Conservation (phyloP, 208 protist species). For the Phytomonas serpens region DNA sequence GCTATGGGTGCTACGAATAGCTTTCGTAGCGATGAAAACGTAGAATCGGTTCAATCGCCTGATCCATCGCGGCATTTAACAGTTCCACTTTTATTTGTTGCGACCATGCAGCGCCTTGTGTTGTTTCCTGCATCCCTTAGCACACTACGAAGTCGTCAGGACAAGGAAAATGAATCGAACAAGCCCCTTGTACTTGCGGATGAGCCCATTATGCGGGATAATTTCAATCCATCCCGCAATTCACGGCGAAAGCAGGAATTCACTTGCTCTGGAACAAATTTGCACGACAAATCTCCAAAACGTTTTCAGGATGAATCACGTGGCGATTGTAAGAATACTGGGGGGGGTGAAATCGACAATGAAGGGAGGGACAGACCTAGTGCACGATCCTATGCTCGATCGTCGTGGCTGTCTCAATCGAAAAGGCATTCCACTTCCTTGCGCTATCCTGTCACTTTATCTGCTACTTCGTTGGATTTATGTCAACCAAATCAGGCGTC, state of each 20-base stretch:
- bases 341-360: background rate
- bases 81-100: constrained; percentile 3
- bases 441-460: background rate
- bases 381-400: background rate
- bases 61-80: background rate
- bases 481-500: background rate
- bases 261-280: background rate
- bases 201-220: background rate
- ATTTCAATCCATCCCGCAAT: background rate
- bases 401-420: background rate
- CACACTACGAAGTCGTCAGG: background rate
- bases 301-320: background rate
- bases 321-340: background rate
- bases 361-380: background rate
- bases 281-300: background rate
- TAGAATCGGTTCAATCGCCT: background rate
- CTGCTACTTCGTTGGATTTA: background rate
- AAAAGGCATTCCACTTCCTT: background rate
- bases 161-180: background rate
- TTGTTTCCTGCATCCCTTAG: background rate
- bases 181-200: background rate
- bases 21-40: background rate
- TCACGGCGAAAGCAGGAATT: background rate
- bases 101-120: background rate
- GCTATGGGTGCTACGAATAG: background rate